Base-by-base conservation (phyloP, 352 stramenopile genomes). In the Globisporangium nunn region DNA sequence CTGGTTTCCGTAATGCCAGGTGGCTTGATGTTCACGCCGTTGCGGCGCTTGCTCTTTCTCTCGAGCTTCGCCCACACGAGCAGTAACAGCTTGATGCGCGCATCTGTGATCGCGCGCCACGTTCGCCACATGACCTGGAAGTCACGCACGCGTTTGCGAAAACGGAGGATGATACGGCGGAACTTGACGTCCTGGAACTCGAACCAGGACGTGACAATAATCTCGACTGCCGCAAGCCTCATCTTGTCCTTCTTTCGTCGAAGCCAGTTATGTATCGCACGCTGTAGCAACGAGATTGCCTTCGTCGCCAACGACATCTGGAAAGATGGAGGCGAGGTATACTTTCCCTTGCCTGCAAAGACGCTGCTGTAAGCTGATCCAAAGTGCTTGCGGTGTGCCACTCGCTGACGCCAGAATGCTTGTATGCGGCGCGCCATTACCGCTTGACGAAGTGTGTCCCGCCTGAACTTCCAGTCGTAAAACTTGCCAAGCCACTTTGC, bases 181-280 rank as follows among this genome's bases (percentile, higher is more conserved):
- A 91, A 92, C 54, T 92, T 92, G 35, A 87, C 79, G 52, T 92
- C 82, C 52, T 92, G 80, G 60, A 89, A 90, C 60, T 90, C 82
- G 44, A 86, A 67, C 78, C 78, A 88, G 6, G 75, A 81, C 37
- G 78, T 89, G 37, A 92, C 67, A 39, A 91, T 89, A 40, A 88
- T 58, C 8, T 64, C 59, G 4, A 86, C 58, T 0, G 70, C 69
- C 8, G 56, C 49, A 11, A 50, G 43, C 3, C 68, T 66, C 28
- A 74, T 31, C 2, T n/a, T 28, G 2, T 60, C 18, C 10, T 66
- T 64, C 37, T 74, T 73, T 18, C 48, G 48, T 28, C 58, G 31
- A 0, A 87, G 52, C 74, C 77, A 89, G 14, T 52, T 52, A 18
- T 71, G 73, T 45, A 75, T 81, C 18, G 59, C 61, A 1, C 41